Conservation (phyloP, 2,329 filamentous ascomycete genomes). For the Calonectria pseudoreteaudii region DNA sequence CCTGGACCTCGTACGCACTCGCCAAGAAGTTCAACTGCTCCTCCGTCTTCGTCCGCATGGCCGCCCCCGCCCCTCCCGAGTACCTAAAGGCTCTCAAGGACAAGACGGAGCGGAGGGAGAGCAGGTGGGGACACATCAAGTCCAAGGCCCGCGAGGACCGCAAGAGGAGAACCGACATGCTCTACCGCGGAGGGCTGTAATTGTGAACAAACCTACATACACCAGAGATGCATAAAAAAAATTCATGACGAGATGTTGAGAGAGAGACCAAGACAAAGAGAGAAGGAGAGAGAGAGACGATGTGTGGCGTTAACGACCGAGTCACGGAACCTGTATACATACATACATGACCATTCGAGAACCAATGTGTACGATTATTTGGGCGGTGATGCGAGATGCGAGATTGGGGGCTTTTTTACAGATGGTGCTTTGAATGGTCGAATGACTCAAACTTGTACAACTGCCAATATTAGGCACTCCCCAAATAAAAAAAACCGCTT, state of each 20-base stretch:
- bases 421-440: constrained; percentile 20
- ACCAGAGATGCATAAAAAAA: not conserved
- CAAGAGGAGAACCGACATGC: constrained; percentile 63
- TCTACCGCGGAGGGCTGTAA: constrained; percentile 65
- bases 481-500: constrained; percentile 31
- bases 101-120: constrained; percentile 61
- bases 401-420: constrained; percentile 23
- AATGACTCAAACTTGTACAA: constrained; percentile 38
- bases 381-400: constrained; percentile 23
- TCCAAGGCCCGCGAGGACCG: constrained; percentile 67
- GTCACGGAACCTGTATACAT: constrained; percentile 36
- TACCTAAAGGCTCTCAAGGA: constrained; percentile 60
- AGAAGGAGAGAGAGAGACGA: too few species aligned
- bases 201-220: not conserved
- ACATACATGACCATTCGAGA: constrained; percentile 31
- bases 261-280: too few species aligned
- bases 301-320: constrained; percentile 19
- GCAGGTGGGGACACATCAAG: constrained; percentile 69
- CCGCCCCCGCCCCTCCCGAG: constrained; percentile 60
- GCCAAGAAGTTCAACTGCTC: constrained; percentile 68
- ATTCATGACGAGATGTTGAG: not conserved
- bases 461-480: constrained; percentile 39
- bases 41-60: constrained; percentile 69
- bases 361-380: constrained; percentile 41
- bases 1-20: constrained; percentile 66